Base-by-base conservation (phyloP, 805 yeast genomes). In the Starmera caribaea region DNA sequence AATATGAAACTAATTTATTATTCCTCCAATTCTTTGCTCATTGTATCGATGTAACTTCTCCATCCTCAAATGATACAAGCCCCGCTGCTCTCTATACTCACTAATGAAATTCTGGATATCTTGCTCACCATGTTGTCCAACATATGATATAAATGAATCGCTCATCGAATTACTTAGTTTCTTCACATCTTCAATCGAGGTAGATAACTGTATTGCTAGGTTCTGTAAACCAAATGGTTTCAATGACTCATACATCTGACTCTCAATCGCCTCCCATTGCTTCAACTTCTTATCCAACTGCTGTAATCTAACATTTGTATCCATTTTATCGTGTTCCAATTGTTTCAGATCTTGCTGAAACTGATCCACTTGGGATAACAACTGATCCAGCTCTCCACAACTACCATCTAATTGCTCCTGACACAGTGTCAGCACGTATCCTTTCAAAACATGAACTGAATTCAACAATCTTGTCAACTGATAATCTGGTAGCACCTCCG, bases 1-100 rank as follows among this genome's bases (percentile, higher is more conserved):
- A n/a, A n/a, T n/a, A 32, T 24, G 9, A 14, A 24, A 31, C n/a
- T 28, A n/a, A n/a, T 28, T 17, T 5, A 33, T 14, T 30, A 40
- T n/a, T 0, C 57, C 58, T 31, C 49, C 51, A 1, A 55, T 41
- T 36, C 54, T 43, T 17, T 51, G 45, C 36, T 56, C 58, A n/a
- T 54, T 49, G 63, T 79, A 62, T 24, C 79, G 62, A 31, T 61
- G 62, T 36, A 71, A 49, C 47, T 73, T 66, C 48, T 74, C 79
- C 37, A 62, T 62, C 31, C 68, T 55, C 35, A 67, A 35, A 51
- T 76, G 73, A 48, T 61, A 74, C 26, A 57, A 45, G 16, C 61
- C 61, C 36, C 80, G 58, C 32, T 62, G 63, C 3, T 44, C 44
- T 36, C 62, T 54, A 50, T 72, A 77, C n/a, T 54, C 53, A 13